Base-by-base conservation (phyloP, 306 rosid genomes). In the Sindora glabra region DNA sequence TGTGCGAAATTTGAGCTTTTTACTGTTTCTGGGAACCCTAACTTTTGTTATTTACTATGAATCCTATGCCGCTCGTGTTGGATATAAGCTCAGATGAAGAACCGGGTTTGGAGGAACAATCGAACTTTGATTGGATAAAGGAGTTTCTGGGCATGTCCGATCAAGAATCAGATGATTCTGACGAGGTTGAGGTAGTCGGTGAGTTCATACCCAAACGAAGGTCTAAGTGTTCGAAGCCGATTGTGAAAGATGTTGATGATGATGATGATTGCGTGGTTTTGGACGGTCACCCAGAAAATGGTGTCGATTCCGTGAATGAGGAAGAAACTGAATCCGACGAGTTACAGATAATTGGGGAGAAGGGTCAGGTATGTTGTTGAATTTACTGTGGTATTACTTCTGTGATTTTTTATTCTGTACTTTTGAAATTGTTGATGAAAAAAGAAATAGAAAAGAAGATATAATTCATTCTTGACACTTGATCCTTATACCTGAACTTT, bases 31-130 rank as follows among this genome's bases (percentile, higher is more conserved):
- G 11, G 26, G 17, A 55, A 71, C 59, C 79, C 77, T 61, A 62
- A 45, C 22, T 44, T 1, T 44, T 44, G n/a, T 9, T 8, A n/a
- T 41, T 22, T 30, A 12, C 13, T 19, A 71, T 81, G 73, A 68
- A 63, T 67, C 36, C 58, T 30, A 65, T 41, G 68, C 77, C 80
- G 19, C 55, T 61, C 44, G 64, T 86, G 10, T 58, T 76, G 2
- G 86, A 86, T 10, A 89, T 89, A 61, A 89, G 97, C 74, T 89
- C 97, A n/a, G 91, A 86, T 18, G 95, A 89, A n/a, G 91, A 89
- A 22, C 27, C 39, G 39, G 61, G 16, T 47, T 41, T 41, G 44
- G 37, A 29, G 24, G 75, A 36, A 37, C 37, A 40, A 22, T 36
- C 14, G 1, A 72, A 60, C 33, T 56, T 17, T 5, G 83, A 71